Base-by-base conservation (phyloP, 371 early-diverging fungal genomes). In the Mortierella sp. region DNA sequence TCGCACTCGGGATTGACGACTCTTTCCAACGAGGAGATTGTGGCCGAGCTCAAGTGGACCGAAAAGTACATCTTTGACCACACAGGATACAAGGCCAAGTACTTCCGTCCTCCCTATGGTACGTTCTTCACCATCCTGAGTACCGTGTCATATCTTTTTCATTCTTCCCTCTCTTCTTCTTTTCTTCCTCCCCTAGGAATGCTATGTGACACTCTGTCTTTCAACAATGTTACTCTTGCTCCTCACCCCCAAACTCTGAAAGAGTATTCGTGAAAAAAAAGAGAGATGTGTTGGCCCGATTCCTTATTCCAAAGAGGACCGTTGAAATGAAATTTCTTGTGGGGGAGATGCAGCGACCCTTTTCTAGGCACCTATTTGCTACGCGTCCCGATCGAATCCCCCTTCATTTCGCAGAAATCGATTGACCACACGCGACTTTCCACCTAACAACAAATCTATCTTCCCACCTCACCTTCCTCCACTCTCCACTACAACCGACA, bases 11-110 rank as follows among this genome's bases (percentile, higher is more conserved):
- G 87, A 61, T 75, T 93, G 85, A 91, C 92, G 24, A 88, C 92
- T 1, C 65, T 89, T 67, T 88, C 90, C 53, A 91, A 89, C 69
- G 92, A 90, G 55, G 87, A 90, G 77, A 81, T 93, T 43, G 89
- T 92, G 22, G 91, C 89, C 41, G 93, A 93, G 75, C 87, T 93
- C 76, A 89, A 89, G 78, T 91, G 89, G 90, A 91, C 86, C 26
- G 89, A 89, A 48, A 85, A 87, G 69, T 89, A 87, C 50, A 89
- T 94, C 79, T 86, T 88, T 79, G 89, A 91, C 67, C 87, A 90
- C 63, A 91, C 87, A 64, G 93, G 93, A 70, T 86, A 88, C 58
- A 87, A 89, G n/a, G 88, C 92, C 52, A 85, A 86, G 66, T 92
- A 90, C 80, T 90, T 86, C 85, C 88, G 94, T 65, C 92, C 92